These are phyloP conservation scores for Annulohypoxylon stygium DNA, from an alignment of 495 filamentous ascomycete species.

Conservation along the genomic window DNA sequence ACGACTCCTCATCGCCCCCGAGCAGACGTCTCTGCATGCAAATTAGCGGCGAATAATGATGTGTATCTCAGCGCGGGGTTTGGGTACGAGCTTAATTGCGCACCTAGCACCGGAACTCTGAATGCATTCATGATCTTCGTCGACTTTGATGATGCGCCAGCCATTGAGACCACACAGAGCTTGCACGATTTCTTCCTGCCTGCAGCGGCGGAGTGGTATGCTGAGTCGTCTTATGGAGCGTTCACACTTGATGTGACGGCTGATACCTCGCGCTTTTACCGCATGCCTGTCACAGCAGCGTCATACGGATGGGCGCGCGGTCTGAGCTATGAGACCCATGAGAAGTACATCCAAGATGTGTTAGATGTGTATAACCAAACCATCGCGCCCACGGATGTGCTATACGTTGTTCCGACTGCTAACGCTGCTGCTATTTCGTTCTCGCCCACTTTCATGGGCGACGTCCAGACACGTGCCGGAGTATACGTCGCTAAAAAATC, in stretches of 20 bases:
- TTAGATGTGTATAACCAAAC: slow-evolving; percentile 43
- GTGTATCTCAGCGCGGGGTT: slow-evolving; percentile 50
- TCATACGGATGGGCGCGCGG: slow-evolving; percentile 49
- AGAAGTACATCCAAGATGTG: slow-evolving; percentile 51
- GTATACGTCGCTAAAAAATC: slow-evolving; percentile 45
- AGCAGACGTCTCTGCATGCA: slow-evolving; percentile 45
- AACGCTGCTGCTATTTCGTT: slow-evolving; percentile 47
- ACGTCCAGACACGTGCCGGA: slow-evolving; percentile 46
- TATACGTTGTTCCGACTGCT: slow-evolving; percentile 51
- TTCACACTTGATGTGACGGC: slow-evolving; percentile 45
- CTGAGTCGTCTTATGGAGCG: slow-evolving; percentile 47
- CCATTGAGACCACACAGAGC: slow-evolving; percentile 45
- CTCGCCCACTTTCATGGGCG: slow-evolving; percentile 49
- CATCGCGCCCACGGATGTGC: slow-evolving; percentile 44
- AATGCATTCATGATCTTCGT: slow-evolving; percentile 54
- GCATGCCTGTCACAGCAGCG: slow-evolving; percentile 44
- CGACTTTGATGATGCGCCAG: slow-evolving; percentile 46
- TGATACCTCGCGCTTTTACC: slow-evolving; percentile 51
- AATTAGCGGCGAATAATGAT: slow-evolving; percentile 37
- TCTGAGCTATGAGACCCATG: slow-evolving; percentile 42
- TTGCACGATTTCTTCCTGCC: slow-evolving; percentile 52
- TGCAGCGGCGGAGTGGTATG: slow-evolving; percentile 50
- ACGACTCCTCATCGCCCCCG: background rate
- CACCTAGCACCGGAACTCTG: slow-evolving; percentile 50
- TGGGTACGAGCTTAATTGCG: slow-evolving; percentile 49